A percentile compares a stretch with the other conserved stretches of the same genome.
Evolutionary conservation across 179 eudicot genomes (phyloP).

Genomic region (Patellifolia procumbens): DNA sequence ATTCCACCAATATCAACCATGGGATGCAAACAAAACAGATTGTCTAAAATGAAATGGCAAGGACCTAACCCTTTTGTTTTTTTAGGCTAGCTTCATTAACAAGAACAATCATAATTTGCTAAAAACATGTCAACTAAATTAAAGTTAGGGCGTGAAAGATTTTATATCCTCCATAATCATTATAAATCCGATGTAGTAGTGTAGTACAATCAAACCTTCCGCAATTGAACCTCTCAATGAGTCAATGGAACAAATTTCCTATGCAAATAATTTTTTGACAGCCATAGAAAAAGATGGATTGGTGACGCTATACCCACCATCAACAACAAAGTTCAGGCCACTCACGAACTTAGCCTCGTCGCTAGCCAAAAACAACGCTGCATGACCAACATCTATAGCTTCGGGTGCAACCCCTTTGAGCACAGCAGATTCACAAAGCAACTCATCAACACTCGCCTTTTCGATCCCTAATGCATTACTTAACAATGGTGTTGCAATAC

Average conservation of each 20-base stretch:
- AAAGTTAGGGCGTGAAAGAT: no score
- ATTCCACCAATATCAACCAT: no score
- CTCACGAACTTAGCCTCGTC: constrained; percentile 44
- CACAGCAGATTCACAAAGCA: constrained; percentile 22
- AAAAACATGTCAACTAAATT: no score
- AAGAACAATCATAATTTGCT: no score
- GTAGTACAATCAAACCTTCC: no score
- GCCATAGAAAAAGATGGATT: constrained; percentile 40
- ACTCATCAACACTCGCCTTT: neutral
- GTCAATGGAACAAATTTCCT: neutral
- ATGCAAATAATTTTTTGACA: constrained; percentile 2
- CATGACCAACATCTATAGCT: constrained; percentile 41
- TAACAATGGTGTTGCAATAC: constrained; percentile 26
- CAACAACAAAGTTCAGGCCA: constrained; percentile 47
- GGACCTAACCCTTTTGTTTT: no score
- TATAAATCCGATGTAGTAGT: no score
- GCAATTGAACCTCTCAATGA: no score
- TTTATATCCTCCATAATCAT: no score
- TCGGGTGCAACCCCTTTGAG: constrained; percentile 36
- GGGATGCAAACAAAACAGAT: no score
- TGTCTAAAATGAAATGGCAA: no score
- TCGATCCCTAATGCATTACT: constrained; percentile 4
- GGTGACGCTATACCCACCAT: constrained; percentile 45
- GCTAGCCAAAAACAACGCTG: constrained; percentile 42
- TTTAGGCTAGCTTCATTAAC: no score